Evolutionary conservation across 1,284 basidiomycete genomes (phyloP).

Genomic region (Melampsora abietis-canadensis): DNA sequence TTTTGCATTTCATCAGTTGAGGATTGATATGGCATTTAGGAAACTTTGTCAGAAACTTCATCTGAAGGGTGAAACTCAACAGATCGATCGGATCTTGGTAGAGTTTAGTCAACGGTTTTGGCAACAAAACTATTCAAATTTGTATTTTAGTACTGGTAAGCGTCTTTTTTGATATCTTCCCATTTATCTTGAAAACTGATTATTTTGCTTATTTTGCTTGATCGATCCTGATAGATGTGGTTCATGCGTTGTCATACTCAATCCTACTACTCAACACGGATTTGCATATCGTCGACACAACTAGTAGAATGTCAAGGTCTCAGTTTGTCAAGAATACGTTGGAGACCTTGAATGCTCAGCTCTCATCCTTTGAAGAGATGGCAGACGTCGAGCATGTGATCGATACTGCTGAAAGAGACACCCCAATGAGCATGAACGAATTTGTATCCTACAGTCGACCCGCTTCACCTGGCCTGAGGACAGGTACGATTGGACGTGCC

Average conservation of each 20-base stretch:
- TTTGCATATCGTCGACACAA: conserved; percentile 86
- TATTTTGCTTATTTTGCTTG: neutral
- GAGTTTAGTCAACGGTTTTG: conserved; percentile 84
- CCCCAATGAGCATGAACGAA: conserved; percentile 44
- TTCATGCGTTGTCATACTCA: conserved; percentile 89
- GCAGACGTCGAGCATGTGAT: no score
- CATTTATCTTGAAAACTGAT: conserved; percentile 2
- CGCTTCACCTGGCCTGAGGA: conserved; percentile 35
- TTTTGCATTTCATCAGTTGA: conserved; percentile 79
- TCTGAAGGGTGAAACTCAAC: conserved; percentile 93
- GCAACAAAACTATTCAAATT: conserved; percentile 76
- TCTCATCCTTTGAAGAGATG: neutral
- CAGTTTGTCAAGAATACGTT: conserved; percentile 93
- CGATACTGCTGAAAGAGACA: conserved; percentile 10
- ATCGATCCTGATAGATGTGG: conserved; percentile 63
- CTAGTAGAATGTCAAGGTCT: conserved; percentile 81
- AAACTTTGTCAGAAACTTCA: conserved; percentile 85
- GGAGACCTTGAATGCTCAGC: conserved; percentile 66
- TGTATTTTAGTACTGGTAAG: conserved; percentile 79
- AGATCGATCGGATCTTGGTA: conserved; percentile 91
- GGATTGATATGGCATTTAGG: conserved; percentile 88
- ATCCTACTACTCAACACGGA: conserved; percentile 93
- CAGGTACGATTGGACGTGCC: neutral
- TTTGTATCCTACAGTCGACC: conserved; percentile 50
- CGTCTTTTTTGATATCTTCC: conserved; percentile 43